Conservation (phyloP, 2,329 filamentous ascomycete species). For the Microsporum ferrugineum region DNA sequence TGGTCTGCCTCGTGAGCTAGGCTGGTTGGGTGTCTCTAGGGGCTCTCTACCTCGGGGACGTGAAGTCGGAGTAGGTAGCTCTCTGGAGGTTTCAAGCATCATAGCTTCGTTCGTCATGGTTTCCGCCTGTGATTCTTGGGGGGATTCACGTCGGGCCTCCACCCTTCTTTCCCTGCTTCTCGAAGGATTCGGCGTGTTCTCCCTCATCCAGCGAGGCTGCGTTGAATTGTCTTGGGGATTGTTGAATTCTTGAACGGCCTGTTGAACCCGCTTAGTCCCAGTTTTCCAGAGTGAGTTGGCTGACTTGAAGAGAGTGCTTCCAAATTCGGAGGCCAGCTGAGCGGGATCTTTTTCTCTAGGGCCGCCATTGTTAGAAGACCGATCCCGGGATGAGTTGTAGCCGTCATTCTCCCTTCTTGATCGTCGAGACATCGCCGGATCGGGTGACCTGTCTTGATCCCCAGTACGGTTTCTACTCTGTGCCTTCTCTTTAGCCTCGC, state of each 20-base stretch:
- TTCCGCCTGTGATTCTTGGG: slow-evolving; percentile 7
- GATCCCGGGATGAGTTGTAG: slow-evolving; percentile 19
- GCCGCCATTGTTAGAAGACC: slow-evolving; percentile 14
- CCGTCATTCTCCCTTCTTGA: background rate
- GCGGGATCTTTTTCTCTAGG: slow-evolving; percentile 58
- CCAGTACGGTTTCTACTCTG: slow-evolving; percentile 23
- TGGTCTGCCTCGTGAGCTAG: background rate
- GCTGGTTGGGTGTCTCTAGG: background rate
- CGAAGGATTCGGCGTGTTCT: slow-evolving; percentile 36
- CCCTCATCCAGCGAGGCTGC: slow-evolving; percentile 93
- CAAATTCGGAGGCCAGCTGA: slow-evolving; percentile 70
- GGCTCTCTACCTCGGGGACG: background rate
- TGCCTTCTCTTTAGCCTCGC: slow-evolving; percentile 63
- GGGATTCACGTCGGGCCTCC: slow-evolving; percentile 12
- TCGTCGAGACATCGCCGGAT: slow-evolving; percentile 3
- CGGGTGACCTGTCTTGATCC: slow-evolving; percentile 24
- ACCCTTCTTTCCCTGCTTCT: slow-evolving; percentile 11
- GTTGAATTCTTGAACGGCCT: slow-evolving; percentile 78
- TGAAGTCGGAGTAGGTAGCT: background rate
- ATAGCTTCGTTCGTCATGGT: slow-evolving; percentile 45
- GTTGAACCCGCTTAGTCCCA: slow-evolving; percentile 82
- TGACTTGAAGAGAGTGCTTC: slow-evolving; percentile 77
- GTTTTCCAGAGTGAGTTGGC: slow-evolving; percentile 94
- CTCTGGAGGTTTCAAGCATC: slow-evolving; percentile 52
- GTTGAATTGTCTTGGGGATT: slow-evolving; percentile 55